Evolutionary conservation across 495 filamentous ascomycete genomes (phyloP), one percentile per base, ranked within the genome.

Genomic region (Penicillium silybi): DNA sequence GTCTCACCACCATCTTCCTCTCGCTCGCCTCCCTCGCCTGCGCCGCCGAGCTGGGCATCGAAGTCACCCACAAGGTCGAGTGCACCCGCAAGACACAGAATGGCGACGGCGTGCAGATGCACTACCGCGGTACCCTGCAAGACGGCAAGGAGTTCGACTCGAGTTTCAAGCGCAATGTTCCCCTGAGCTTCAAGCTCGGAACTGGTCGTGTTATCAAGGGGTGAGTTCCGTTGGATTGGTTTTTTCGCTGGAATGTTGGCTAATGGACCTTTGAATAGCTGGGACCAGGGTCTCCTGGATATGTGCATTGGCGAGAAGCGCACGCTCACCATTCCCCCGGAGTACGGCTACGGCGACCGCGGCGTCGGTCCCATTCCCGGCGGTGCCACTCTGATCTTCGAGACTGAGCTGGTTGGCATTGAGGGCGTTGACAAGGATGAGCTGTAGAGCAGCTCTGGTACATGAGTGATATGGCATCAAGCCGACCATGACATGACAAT

Each of bases 231-330:
- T 35, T 35, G 9, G 32, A 8, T 9, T 10, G n/a, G 6, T 39
- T 39, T 17, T 15, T 39, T 39, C 18, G 9, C n/a, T 18, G 9
- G 29, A 10, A 10, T 9, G 25, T 47, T 20, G 6, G 39, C 23
- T 32, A 40, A 44, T 50, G 11, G 2, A 23, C 22, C 17, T 44
- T 22, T 32, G 6, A 34, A 16, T 53, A 80, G 83, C 59, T 97
- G 93, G 93, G 93, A 97, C 66, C 68, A 93, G 63, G 92, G 92
- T 35, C 78, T 96, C 27, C 61, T 95, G 48, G 90, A 90, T 59
- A 97, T 98, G 93, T 97, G 93, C 69, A 85, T 96, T 58, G 95
- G 93, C 32, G 93, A 98, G 78, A 93, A 91, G 81, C 82, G 90
- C 58, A 92, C 82, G 26, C 72, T 98, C 69, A 96, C 87, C 18